phyloP scores from a whole-genome alignment of 208 protist genomes.

The Trypanosoma brucei region DNA sequence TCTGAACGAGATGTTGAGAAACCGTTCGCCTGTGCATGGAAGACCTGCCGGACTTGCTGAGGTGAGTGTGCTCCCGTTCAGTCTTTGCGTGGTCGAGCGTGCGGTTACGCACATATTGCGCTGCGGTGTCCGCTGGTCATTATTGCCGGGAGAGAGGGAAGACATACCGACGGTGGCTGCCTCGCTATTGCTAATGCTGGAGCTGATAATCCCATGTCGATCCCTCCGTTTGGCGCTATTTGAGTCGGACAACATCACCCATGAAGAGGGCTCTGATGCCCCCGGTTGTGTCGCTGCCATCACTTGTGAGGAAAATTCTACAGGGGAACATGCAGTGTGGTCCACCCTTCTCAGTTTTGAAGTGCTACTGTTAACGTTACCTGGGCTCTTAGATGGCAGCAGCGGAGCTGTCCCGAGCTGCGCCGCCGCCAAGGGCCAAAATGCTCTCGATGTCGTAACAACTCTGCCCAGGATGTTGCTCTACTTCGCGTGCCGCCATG shows the following conservation, averaged over 20 bases:
- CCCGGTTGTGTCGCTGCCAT: neutral
- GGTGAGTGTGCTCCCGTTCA: neutral
- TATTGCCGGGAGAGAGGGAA: neutral
- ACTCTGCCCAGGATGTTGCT: neutral
- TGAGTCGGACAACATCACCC: conserved; percentile 1
- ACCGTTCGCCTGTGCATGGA: neutral
- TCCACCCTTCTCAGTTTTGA: conserved; percentile 7
- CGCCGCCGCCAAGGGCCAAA: neutral
- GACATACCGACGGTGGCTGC: conserved; percentile 9
- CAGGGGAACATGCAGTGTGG: neutral
- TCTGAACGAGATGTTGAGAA: conserved; percentile 1
- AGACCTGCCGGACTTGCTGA: no score
- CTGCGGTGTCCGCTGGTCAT: conserved; percentile 2
- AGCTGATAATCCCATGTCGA: conserved; percentile 4
- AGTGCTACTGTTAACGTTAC: conserved; percentile 8
- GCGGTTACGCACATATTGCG: conserved; percentile 2
- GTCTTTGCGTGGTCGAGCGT: conserved; percentile 6
- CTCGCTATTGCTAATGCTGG: conserved; percentile 14
- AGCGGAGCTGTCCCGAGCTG: neutral
- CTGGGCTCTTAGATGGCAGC: conserved; percentile 3
- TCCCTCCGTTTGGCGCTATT: conserved; percentile 6
- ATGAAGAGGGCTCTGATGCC: neutral
- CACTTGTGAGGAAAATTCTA: neutral
- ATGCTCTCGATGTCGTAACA: neutral
- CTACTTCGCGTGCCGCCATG: neutral